phyloP scores from a whole-genome alignment of 2,329 filamentous ascomycete genomes.

The Pseudonectria buxi region DNA sequence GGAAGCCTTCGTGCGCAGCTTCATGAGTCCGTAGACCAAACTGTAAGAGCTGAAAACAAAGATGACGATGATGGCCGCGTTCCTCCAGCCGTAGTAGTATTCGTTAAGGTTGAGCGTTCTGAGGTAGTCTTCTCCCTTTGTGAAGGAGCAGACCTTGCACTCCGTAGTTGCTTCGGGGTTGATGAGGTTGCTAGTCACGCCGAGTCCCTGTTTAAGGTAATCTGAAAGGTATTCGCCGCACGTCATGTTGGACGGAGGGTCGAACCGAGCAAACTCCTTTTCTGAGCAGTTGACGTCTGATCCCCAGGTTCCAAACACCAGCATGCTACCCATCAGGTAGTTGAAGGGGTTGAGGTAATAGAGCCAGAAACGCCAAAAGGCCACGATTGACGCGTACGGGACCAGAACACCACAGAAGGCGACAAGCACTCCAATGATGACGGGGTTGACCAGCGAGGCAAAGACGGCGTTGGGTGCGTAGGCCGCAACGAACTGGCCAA shows the following conservation, averaged over 20 bases:
- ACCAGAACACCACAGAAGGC: conserved; percentile 72
- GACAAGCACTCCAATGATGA: conserved; percentile 52
- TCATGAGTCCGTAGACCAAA: conserved; percentile 40
- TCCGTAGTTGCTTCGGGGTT: conserved; percentile 51
- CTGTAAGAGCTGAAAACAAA: conserved; percentile 50
- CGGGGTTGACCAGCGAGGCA: conserved; percentile 49
- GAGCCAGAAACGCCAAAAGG: conserved; percentile 64
- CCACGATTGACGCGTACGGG: conserved; percentile 53
- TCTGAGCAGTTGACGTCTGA: conserved; percentile 39
- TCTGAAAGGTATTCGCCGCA: conserved; percentile 51
- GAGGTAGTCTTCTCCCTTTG: conserved; percentile 52
- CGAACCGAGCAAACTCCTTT: conserved; percentile 44
- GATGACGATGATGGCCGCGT: conserved; percentile 52
- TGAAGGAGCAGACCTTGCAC: conserved; percentile 58
- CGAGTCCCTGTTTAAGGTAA: conserved; percentile 42
- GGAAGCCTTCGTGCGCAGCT: conserved; percentile 40
- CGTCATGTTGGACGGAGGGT: conserved; percentile 43
- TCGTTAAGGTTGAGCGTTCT: conserved; percentile 50
- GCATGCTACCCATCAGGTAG: conserved; percentile 51
- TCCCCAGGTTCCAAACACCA: conserved; percentile 46
- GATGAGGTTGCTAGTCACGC: conserved; percentile 42
- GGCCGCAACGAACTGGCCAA: conserved; percentile 58
- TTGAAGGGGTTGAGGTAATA: conserved; percentile 57
- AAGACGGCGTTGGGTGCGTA: conserved; percentile 57
- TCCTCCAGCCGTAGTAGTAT: conserved; percentile 60